Evolutionary conservation across 2,329 filamentous ascomycete species (phyloP), one percentile per base, ranked within the genome.

Genomic region (Setomelanomma holmii): DNA sequence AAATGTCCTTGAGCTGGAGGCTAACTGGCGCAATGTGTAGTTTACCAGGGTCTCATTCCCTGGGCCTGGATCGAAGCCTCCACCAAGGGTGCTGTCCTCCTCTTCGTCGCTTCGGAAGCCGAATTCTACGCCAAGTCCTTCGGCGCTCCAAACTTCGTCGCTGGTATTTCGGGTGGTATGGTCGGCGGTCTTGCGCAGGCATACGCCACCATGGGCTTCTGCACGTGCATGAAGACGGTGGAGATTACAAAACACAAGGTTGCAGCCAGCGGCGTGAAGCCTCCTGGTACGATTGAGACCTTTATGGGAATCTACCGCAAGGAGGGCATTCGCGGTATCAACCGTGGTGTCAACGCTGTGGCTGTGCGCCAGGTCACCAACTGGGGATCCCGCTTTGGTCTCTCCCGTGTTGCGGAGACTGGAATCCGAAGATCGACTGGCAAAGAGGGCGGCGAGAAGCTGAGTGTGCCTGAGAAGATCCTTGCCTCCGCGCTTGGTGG

Each of bases 191-290:
- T 99, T 53, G 95, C 93, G 40, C 95, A 99, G 82, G 95, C 95
- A 55, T 99, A 99, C 77, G 95, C 95, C 63, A 99, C 95, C 76
- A 99, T 99, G 93, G 95, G 95, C 66, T 99, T 99, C 87, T 99
- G 95, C 81, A 99, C 95, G 57, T 99, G 95, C 86, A 99, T 99
- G 95, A 99, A 99, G 88, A 99, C 95, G 60, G 95, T 98, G 64
- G 95, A 99, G 80, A 99, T 99, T 80, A 99, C 95, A 74, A 96
- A 97, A 82, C 89, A 95, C 84, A 98, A 98, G 86, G 83, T 95
- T 73, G 92, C 91, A 12, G 88, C 91, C 27, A 64, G 86, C 38
- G 95, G 95, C 67, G 86, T 88, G 63, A 91, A 91, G 81, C 90
- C 91, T 20, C 90, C 87, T n/a, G 87, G 91, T 70, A 98, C 95